These are phyloP conservation scores for Madurella mycetomatis DNA, from an alignment of 2,329 filamentous ascomycete species.

Conservation along the genomic window DNA sequence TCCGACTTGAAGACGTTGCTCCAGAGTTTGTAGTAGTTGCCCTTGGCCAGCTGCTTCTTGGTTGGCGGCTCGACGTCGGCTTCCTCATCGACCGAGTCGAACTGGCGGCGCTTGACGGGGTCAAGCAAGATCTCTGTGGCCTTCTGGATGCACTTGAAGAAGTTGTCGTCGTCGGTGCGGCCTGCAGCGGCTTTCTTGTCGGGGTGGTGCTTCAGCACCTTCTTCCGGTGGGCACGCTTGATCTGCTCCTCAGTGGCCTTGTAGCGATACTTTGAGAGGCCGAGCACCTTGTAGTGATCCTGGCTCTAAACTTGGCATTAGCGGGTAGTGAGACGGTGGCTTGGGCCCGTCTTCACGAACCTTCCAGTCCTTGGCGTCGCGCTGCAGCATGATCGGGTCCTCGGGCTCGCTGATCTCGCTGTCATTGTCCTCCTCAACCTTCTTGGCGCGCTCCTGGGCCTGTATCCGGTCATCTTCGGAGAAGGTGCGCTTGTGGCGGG, in stretches of 20 bases:
- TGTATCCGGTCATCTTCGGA: conserved; percentile 98
- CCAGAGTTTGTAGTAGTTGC: conserved; percentile 96
- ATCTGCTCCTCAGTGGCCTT: conserved; percentile 96
- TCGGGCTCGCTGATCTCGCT: conserved; percentile 92
- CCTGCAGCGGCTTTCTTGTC: conserved; percentile 97
- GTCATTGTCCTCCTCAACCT: conserved; percentile 82
- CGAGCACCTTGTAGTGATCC: conserved; percentile 97
- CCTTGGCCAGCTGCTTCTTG: conserved; percentile 79
- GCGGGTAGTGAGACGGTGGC: neutral
- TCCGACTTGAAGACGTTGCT: conserved; percentile 84
- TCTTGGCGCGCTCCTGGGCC: conserved; percentile 91
- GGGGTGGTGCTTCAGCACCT: conserved; percentile 97
- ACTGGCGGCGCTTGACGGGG: conserved; percentile 88
- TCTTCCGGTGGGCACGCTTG: conserved; percentile 98
- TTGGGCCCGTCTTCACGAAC: conserved; percentile 39
- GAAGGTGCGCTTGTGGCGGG: conserved; percentile 95
- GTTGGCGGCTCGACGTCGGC: conserved; percentile 87
- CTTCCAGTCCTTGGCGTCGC: conserved; percentile 99
- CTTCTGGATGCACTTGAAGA: conserved; percentile 99
- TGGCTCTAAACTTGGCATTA: conserved; percentile 56
- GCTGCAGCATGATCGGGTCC: conserved; percentile 84
- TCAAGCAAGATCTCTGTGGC: conserved; percentile 91
- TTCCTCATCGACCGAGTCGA: conserved; percentile 91
- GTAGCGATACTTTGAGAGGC: conserved; percentile 85
- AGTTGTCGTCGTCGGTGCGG: conserved; percentile 85